phyloP scores from a whole-genome alignment of 441 rosid species.

The Bocquillonia castaneifolia region DNA sequence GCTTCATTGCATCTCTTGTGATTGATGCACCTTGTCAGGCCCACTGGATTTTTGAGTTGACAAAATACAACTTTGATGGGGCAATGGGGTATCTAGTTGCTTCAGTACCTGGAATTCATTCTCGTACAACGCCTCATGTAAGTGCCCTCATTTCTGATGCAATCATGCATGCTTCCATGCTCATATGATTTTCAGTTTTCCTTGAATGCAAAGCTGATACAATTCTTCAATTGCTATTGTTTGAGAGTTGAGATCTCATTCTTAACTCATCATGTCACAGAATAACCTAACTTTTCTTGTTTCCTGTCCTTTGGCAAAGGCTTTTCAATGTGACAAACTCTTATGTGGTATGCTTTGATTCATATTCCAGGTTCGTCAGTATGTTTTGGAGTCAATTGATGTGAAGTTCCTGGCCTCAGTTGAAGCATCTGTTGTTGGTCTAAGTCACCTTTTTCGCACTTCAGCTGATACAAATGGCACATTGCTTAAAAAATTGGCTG shows the following conservation, averaged over 20 bases:
- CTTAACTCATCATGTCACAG: neutral
- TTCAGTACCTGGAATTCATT: slow-evolving; percentile 86
- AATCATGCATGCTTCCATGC: neutral
- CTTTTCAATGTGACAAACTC: slow-evolving; percentile 8
- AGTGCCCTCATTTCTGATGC: slow-evolving; percentile 29
- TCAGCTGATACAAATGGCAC: slow-evolving; percentile 60
- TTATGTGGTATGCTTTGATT: slow-evolving; percentile 6
- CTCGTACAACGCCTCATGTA: slow-evolving; percentile 39
- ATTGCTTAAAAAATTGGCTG: slow-evolving; percentile 63
- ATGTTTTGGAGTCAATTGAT: slow-evolving; percentile 25
- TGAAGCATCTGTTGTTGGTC: slow-evolving; percentile 82
- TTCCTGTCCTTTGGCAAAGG: neutral
- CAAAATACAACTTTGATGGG: slow-evolving; percentile 68
- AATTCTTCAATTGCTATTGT: neutral
- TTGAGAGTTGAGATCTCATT: slow-evolving; percentile 3
- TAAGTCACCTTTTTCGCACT: slow-evolving; percentile 67
- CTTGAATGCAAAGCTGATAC: neutral
- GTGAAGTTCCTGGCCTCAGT: slow-evolving; percentile 51
- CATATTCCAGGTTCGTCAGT: slow-evolving; percentile 35
- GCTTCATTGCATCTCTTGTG: slow-evolving; percentile 76
- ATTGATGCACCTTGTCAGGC: slow-evolving; percentile 82
- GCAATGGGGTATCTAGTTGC: slow-evolving; percentile 73
- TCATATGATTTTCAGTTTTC: neutral
- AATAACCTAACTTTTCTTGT: neutral
- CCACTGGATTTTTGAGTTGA: slow-evolving; percentile 68